Evolutionary conservation across 352 stramenopile genomes (phyloP).

Genomic region (Phytophthora hybrid): DNA sequence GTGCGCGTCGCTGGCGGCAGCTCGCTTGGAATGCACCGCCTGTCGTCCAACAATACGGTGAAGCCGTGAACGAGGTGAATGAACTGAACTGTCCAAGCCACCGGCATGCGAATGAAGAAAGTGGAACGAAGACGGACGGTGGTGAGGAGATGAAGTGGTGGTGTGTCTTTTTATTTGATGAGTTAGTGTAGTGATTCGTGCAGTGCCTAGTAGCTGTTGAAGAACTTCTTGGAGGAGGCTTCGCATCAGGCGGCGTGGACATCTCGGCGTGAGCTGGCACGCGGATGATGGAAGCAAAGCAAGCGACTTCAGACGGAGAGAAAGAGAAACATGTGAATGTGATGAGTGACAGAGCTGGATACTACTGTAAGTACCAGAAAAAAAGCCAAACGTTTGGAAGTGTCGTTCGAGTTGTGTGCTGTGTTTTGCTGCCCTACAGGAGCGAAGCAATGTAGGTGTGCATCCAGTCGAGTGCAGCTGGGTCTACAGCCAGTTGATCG

Average conservation of each 20-base stretch:
- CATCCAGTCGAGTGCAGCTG: conserved; percentile 35
- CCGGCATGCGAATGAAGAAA: conserved; percentile 20
- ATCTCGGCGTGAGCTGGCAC: conserved; percentile 28
- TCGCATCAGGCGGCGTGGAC: conserved; percentile 18
- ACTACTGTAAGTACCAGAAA: conserved; percentile 41
- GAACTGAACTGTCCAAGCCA: conserved; percentile 29
- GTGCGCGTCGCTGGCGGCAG: conserved; percentile 77
- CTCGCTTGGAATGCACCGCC: conserved; percentile 55
- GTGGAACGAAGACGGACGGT: conserved; percentile 30
- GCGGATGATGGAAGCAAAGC: conserved; percentile 14
- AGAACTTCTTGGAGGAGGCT: conserved; percentile 46
- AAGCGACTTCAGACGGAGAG: conserved; percentile 25
- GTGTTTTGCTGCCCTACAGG: conserved; percentile 20
- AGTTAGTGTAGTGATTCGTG: conserved; percentile 44
- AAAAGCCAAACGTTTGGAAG: conserved; percentile 40
- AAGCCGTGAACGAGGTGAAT: conserved; percentile 34
- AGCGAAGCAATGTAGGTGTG: conserved; percentile 36
- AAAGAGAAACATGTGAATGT: conserved; percentile 49
- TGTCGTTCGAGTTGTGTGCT: conserved; percentile 9
- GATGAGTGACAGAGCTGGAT: conserved; percentile 43
- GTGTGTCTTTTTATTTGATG: conserved; percentile 44
- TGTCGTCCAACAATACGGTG: conserved; percentile 49
- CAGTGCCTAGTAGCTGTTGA: conserved; percentile 52
- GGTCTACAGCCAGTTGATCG: conserved; percentile 7
- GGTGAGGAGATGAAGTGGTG: conserved; percentile 20